Base-by-base conservation (phyloP, 441 rosid genomes). In the Arabidopsis hybrid region DNA sequence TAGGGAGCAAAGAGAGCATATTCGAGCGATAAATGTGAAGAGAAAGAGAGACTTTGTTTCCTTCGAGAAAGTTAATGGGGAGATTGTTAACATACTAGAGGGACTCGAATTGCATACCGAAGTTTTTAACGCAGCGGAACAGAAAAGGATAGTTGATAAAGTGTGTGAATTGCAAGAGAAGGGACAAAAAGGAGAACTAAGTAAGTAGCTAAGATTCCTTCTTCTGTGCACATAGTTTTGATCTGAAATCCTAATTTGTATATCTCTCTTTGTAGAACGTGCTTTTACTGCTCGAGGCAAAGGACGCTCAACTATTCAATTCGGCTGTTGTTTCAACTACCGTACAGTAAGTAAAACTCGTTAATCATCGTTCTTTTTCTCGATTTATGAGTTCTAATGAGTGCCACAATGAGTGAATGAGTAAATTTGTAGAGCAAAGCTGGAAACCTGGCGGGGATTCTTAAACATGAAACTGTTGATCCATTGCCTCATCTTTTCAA, bases 211-310 rank as follows among this genome's bases (percentile, higher is more conserved):
- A 26, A 26, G 29, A 26, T 26, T 26, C 4, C 29, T 26, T 26
- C 29, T 26, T 26, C 29, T 26, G 1, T 21, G 3, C 2, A 21
- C 26, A 21, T 21, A 26, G 29, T 26, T 26, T 26, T 26, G 29
- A 21, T 36, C 4, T 8, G 12, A 7, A 45, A 47, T 26, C 29
- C 29, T 26, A 31, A 1, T 0, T 17, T 38, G 1, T 17, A 9
- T 3, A 14, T 57, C 45, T 66, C 18, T 60, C 21, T 26, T 31
- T 70, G 32, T 29, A 95, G 99, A 69, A 31, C 83, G 87, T 72
- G 89, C 97, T 4, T 93, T 77, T 71, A 53, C 92, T 18, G 93
- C 96, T 71, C 97, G 78, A 79, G 97, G 97, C 59, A 95, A 95
- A 85, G 99, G 97, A 21, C 29, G 34, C 4, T 32, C 34, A 32